Evolutionary conservation across 2,329 filamentous ascomycete genomes (phyloP), one percentile per base, ranked within the genome.

Genomic region (Rhynchosporium secalis): DNA sequence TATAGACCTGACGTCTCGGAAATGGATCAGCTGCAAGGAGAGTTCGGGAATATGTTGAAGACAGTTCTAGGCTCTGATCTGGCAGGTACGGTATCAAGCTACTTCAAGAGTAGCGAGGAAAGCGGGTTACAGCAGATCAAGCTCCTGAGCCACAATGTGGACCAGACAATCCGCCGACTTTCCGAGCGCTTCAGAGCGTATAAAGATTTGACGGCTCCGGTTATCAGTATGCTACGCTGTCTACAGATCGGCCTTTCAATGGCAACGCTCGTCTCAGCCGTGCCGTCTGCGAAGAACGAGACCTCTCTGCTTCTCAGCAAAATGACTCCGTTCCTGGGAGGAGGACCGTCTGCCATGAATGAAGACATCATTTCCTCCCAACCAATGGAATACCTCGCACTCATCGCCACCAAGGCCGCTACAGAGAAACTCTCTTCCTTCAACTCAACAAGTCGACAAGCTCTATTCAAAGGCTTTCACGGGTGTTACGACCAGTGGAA

Each of bases 401-500:
- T 82, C 45, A 74, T 82, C 12, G 78, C 77, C 15, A 70, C 76
- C 5, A 73, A 78, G 31, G 75, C 78, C 12, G 76, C 81, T 10
- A 75, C 85, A 3, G 80, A 87, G 62, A 80, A 80, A 0, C 59
- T 79, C 0, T 67, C 75, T 45, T 74, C 75, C 64, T 73, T 85
- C 56, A 68, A 77, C 47, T 62, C 71, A 2, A 68, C 75, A 55
- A 74, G 80, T 12, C 81, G 85, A 29, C 78, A 83, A 33, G 75
- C 81, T 8, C 75, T 94, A 1, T 86, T 89, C 60, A 81, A 84
- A 67, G 82, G 86, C 20, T 86, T 97, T 64, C 84, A 90, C 58
- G 80, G 79, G 15, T 88, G 96, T 71, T 96, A 93, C 71, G 78
- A 86, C 15, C 83, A 92, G 56, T 99, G 94, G 93, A 90, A 86